phyloP scores from a whole-genome alignment of 768 basidiomycete species.

The Kwoniella mangroviensis region DNA sequence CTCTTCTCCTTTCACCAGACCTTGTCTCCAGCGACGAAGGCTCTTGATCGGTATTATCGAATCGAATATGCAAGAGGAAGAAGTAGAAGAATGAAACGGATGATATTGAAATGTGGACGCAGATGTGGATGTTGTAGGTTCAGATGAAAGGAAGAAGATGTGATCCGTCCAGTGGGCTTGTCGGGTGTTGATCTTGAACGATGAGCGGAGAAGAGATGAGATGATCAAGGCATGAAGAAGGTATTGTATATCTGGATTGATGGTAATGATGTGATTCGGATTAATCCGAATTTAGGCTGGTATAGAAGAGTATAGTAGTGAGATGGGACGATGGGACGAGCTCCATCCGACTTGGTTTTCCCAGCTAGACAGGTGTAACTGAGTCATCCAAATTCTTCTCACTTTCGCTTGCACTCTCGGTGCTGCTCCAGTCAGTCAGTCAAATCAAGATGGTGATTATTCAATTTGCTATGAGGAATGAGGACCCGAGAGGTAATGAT shows the following conservation, averaged over 20 bases:
- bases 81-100: neutral
- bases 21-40: too few relatives aligned
- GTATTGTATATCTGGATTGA: too few relatives aligned
- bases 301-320: neutral
- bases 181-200: neutral
- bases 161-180: neutral
- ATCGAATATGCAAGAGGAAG: neutral
- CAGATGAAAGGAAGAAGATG: neutral
- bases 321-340: too few relatives aligned
- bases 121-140: neutral
- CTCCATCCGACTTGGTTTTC: too few relatives aligned
- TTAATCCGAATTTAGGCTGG: neutral
- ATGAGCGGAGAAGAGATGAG: neutral
- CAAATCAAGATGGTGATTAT: neutral
- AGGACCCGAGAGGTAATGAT: slow-evolving; percentile 24
- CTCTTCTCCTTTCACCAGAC: neutral
- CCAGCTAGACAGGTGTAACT: neutral
- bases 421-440: neutral
- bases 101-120: neutral
- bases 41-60: neutral
- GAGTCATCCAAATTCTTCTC: neutral
- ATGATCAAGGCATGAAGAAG: neutral
- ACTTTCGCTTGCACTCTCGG: neutral
- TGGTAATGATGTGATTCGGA: slow-evolving; percentile 13
- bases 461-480: neutral